These are phyloP conservation scores for Calocybe cyanea DNA, from an alignment of 768 basidiomycete species.

Conservation along the genomic window DNA sequence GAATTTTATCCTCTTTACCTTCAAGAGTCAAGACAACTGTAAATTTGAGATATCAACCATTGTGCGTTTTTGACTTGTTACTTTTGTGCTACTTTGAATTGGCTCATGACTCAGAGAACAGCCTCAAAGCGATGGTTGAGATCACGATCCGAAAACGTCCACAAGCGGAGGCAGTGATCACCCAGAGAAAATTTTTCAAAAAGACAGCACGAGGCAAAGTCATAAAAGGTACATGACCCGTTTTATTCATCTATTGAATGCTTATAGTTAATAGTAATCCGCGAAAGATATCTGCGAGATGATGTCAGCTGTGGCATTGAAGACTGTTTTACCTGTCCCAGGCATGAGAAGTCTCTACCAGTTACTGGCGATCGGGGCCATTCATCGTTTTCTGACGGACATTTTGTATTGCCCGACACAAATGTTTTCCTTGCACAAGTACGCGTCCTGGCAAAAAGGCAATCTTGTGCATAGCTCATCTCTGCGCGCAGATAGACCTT, in stretches of 20 bases:
- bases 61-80: no score
- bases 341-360: constrained; percentile 48
- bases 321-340: constrained; percentile 60
- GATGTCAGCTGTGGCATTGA: constrained; percentile 87
- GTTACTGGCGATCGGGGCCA: constrained; percentile 55
- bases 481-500: constrained; percentile 77
- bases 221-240: constrained; percentile 67
- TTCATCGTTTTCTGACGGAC: constrained; percentile 55
- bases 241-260: background rate
- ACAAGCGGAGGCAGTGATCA: constrained; percentile 64
- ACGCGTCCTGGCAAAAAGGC: constrained; percentile 8
- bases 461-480: background rate
- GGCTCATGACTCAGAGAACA: no score
- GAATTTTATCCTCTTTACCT: no score
- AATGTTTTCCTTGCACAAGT: constrained; percentile 93
- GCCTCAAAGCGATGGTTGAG: constrained; percentile 16
- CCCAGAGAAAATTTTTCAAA: constrained; percentile 92
- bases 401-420: constrained; percentile 89
- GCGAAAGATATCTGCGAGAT: constrained; percentile 91
- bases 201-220: constrained; percentile 94
- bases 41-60: no score
- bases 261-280: constrained; percentile 55
- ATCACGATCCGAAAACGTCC: constrained; percentile 76
- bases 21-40: no score
- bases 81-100: no score